Base-by-base conservation (phyloP, 2,329 filamentous ascomycete genomes). In the Pseudodiploospora longispora region DNA sequence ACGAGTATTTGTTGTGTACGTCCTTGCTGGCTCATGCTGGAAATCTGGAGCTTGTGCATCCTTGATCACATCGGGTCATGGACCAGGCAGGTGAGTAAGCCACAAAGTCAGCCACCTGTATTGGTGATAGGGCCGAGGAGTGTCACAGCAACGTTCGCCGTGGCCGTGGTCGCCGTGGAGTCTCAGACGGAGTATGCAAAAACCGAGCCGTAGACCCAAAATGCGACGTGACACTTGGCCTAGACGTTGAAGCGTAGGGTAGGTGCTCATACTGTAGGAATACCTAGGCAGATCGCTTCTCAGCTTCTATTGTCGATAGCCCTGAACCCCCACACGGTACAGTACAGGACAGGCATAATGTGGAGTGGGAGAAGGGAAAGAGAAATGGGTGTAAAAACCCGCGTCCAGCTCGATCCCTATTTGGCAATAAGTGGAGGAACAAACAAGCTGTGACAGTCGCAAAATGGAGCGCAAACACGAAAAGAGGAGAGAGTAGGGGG, bases 1-100 rank as follows among this genome's bases (percentile, higher is more conserved):
- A 39, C 33, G 31, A 10, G 27, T 43, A 38, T 32, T 32, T 42
- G 40, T 27, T 40, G 38, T 45, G 34, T 40, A 31, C 30, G 35
- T 42, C 39, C 38, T 32, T 42, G 46, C 42, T 41, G 38, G 31
- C 45, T 49, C 52, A 52, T 50, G 41, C 49, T 46, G 45, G 42
- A 37, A 47, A 53, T 56, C 49, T 52, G 27, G 49, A 53, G 51
- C 53, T 57, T 52, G 50, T 42, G 51, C 53, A 52, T 42, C 46
- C 49, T 52, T 49, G 48, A 51, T 57, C 55, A 57, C 52, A 52
- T 47, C 48, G 46, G 33, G 19, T 19, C 43, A 48, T 39, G 38
- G 40, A 32, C 8, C 27, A 47, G 49, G 37, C 48, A 51, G 38
- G 43, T 50, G 47, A 46, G 45, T 43, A 47, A 52, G 44, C 37